Conservation (phyloP, 192 early-diverging fungal species). For the Diversispora eburnea region DNA sequence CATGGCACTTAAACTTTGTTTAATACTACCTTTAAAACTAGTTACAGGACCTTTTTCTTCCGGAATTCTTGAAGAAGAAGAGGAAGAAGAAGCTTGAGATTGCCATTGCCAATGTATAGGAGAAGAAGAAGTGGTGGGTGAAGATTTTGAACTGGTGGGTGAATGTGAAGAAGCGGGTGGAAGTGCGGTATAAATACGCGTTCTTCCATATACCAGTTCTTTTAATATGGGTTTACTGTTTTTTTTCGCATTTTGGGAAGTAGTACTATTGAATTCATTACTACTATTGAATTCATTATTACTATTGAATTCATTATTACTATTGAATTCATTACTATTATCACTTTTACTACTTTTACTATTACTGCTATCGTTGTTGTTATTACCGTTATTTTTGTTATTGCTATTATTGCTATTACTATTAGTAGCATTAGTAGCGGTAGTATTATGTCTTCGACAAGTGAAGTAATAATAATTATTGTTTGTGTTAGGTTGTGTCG, state of each 20-base stretch:
- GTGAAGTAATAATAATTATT: too few relatives aligned
- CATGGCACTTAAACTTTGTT: conserved; percentile 48
- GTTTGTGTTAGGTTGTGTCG: too few relatives aligned
- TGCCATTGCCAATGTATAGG: conserved; percentile 43
- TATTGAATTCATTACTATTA: background rate
- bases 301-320: too few relatives aligned
- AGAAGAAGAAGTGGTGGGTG: conserved; percentile 33
- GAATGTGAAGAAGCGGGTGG: conserved; percentile 35
- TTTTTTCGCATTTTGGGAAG: background rate
- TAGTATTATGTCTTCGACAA: too few relatives aligned
- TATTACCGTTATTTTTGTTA: too few relatives aligned
- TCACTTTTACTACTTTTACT: too few relatives aligned
- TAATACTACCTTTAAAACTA: conserved; percentile 31
- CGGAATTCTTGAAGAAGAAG: conserved; percentile 1
- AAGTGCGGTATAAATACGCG: conserved; percentile 42
- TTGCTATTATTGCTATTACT: too few relatives aligned
- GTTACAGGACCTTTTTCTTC: conserved; percentile 9
- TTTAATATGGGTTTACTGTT: conserved; percentile 32
- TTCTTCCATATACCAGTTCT: conserved; percentile 42
- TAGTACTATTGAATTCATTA: background rate
- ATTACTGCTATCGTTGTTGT: too few relatives aligned
- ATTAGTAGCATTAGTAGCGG: too few relatives aligned
- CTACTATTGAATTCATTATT: too few relatives aligned
- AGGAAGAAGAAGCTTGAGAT: conserved; percentile 6
- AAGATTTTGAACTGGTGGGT: conserved; percentile 33